phyloP scores from a whole-genome alignment of 768 basidiomycete species.

The Serpula lacrymans region DNA sequence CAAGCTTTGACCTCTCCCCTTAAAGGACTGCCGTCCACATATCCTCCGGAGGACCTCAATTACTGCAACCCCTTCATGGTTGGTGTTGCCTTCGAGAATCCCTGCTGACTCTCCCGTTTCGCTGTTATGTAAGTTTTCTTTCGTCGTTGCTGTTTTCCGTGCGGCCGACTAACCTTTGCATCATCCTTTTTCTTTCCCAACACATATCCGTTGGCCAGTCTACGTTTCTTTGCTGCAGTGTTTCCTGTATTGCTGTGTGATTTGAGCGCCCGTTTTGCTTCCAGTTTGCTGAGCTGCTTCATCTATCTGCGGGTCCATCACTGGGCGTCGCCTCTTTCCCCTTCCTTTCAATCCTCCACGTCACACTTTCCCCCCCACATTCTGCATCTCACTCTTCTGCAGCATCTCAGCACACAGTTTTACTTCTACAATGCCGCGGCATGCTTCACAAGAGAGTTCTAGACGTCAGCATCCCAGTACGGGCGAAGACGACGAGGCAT shows the following conservation, averaged over 20 bases:
- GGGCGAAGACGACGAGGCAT: conserved; percentile 43
- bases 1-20: too few relatives aligned
- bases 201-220: conserved; percentile 15
- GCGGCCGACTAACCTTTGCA: conserved; percentile 18
- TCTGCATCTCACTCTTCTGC: conserved; percentile 17
- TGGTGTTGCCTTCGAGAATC: conserved; percentile 27
- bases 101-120: conserved; percentile 21
- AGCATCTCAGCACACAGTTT: conserved; percentile 13
- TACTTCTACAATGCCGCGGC: conserved; percentile 26
- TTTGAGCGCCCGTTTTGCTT: conserved; percentile 30
- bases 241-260: conserved; percentile 21
- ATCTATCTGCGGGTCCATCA: conserved; percentile 18
- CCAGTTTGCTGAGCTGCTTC: conserved; percentile 19
- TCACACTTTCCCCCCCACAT: conserved; percentile 23
- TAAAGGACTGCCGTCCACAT: too few relatives aligned
- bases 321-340: conserved; percentile 23
- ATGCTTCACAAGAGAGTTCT: conserved; percentile 36
- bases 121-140: conserved; percentile 34
- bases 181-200: conserved; percentile 14
- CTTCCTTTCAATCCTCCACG: conserved; percentile 17
- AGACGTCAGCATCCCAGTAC: conserved; percentile 53
- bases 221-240: conserved; percentile 18
- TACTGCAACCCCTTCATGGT: too few relatives aligned
- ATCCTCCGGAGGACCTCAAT: too few relatives aligned
- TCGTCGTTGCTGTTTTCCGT: conserved; percentile 19